phyloP scores from a whole-genome alignment of 2,329 filamentous ascomycete species.

The Pseudogymnoascus pannorum region DNA sequence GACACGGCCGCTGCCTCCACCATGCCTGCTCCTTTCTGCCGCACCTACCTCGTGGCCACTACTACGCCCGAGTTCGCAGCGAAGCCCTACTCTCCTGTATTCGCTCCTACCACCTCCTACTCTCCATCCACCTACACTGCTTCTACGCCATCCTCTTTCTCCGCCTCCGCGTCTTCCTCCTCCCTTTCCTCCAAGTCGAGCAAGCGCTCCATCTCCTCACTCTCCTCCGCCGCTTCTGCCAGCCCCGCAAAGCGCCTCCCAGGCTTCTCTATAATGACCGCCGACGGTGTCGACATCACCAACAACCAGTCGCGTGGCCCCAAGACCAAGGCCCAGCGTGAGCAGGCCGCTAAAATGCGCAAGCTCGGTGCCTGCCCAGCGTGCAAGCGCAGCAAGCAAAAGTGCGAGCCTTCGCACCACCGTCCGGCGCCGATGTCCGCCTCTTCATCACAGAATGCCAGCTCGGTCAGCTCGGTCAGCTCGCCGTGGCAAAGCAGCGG shows the following conservation, averaged over 20 bases:
- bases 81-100: slow-evolving; percentile 46
- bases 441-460: not conserved
- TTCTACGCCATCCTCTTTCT: slow-evolving; percentile 41
- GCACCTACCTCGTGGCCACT: slow-evolving; percentile 31
- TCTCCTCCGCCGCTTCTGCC: slow-evolving; percentile 3
- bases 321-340: slow-evolving; percentile 61
- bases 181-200: not conserved
- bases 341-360: slow-evolving; percentile 59
- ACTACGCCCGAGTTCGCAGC: slow-evolving; percentile 8
- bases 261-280: slow-evolving; percentile 61
- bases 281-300: slow-evolving; percentile 55
- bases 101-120: slow-evolving; percentile 33
- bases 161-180: not conserved
- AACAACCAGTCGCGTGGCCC: slow-evolving; percentile 54
- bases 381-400: slow-evolving; percentile 52
- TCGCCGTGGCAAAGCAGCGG: not conserved
- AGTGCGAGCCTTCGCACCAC: slow-evolving; percentile 28
- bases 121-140: slow-evolving; percentile 29
- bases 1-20: slow-evolving; percentile 50
- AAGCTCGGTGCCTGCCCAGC: slow-evolving; percentile 60
- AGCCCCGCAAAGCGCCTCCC: slow-evolving; percentile 34
- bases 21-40: slow-evolving; percentile 47
- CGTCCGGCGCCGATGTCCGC: slow-evolving; percentile 12
- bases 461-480: not conserved
- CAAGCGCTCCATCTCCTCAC: not conserved